Evolutionary conservation across 495 filamentous ascomycete species (phyloP), one percentile per base, ranked within the genome.

Genomic region (Parmelia sp.): DNA sequence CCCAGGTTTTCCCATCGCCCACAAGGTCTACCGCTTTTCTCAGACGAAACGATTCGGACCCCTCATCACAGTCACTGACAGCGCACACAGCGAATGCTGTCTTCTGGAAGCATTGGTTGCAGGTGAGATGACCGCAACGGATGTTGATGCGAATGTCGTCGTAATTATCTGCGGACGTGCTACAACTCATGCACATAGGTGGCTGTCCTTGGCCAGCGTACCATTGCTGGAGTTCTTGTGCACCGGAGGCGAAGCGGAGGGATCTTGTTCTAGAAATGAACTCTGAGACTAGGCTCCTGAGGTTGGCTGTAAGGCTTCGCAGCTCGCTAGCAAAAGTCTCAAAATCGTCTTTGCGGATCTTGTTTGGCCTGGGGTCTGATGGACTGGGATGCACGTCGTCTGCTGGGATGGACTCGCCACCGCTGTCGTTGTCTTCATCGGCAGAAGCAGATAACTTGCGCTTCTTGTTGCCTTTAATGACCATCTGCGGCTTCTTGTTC

Each of bases 121-220:
- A 85, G 25, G 82, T 71, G 14, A 72, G 57, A 57, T 86, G 84
- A 3, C 84, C 84, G 64, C 84, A 86, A 23, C 70, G 74, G 4
- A 76, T 71, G 25, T 84, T 67, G 25, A 84, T 63, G 36, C 66
- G 70, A 14, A 80, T 57, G 0, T 72, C 60, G 0, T 69, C 45
- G 33, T 17, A n/a, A 42, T 59, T 21, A 14, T 2, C 10, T 8
- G 14, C 4, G 35, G 25, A 14, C n/a, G 31, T 21, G 14, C 6
- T 4, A 29, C 51, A 55, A 31, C 6, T 11, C 33, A 6, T 55
- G 29, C 51, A 55, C 5, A 0, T 10, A 19, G 29, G 51, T 21
- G 51, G 27, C 15, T 55, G 3, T 15, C 27, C 6, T 15, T 17
- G 27, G 10, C 6, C 29, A 12, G 2, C 33, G 11, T 33, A 11